phyloP scores from a whole-genome alignment of 441 rosid genomes.

The Brassica balearica region DNA sequence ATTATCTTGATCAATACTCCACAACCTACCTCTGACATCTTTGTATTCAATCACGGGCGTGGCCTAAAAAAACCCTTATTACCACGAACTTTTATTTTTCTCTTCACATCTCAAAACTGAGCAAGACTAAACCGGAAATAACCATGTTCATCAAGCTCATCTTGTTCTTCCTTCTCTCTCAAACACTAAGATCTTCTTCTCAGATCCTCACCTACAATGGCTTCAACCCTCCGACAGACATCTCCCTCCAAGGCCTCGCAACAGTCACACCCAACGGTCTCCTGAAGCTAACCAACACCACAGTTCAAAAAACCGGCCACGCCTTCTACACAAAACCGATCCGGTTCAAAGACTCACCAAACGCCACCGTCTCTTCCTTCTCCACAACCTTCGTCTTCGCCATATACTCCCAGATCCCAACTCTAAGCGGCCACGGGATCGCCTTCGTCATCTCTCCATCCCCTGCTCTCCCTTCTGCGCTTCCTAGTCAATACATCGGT shows the following conservation, averaged over 20 bases:
- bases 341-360: slow-evolving; percentile 1
- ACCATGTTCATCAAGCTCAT: slow-evolving; percentile 7
- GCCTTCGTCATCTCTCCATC: not conserved
- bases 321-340: slow-evolving; percentile 10
- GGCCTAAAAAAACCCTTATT: not conserved
- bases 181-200: not conserved
- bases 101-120: not conserved
- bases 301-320: slow-evolving; percentile 1
- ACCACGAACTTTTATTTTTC: not conserved
- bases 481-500: not conserved
- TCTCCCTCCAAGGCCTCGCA: slow-evolving; percentile 9
- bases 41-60: slow-evolving; percentile 2
- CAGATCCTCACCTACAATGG: slow-evolving; percentile 12
- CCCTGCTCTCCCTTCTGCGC: not conserved
- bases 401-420: slow-evolving; percentile 7
- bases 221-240: not conserved
- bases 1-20: slow-evolving; percentile 10
- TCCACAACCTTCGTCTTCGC: slow-evolving; percentile 10
- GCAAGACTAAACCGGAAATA: not conserved
- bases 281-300: not conserved
- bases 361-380: slow-evolving; percentile 8
- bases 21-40: slow-evolving; percentile 3
- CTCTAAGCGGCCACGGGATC: slow-evolving; percentile 3
- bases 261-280: slow-evolving; percentile 6
- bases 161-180: not conserved